Evolutionary conservation across 352 stramenopile genomes (phyloP).

Genomic region (Globisporangium iwayamae): DNA sequence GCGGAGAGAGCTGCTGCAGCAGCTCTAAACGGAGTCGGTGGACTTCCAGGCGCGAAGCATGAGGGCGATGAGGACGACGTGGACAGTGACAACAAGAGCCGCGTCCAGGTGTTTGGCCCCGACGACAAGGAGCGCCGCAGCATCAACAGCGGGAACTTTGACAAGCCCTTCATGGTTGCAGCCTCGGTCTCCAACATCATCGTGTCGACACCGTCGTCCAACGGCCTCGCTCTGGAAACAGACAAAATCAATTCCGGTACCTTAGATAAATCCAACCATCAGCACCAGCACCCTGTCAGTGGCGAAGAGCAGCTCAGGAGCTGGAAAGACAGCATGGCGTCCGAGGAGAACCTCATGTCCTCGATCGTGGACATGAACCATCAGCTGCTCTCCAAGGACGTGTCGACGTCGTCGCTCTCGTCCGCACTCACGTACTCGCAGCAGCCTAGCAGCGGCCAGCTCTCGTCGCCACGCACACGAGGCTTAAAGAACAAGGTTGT

Average conservation of each 20-base stretch:
- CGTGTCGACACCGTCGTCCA: conserved; percentile 15
- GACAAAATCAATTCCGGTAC: neutral
- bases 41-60: neutral
- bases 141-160: conserved; percentile 14
- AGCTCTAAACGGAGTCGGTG: neutral
- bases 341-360: conserved; percentile 13
- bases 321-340: conserved; percentile 16
- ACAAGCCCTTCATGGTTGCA: conserved; percentile 14
- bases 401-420: conserved; percentile 19
- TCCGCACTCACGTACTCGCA: conserved; percentile 14
- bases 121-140: conserved; percentile 10
- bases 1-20: neutral
- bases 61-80: conserved; percentile 6
- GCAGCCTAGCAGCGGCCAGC: conserved; percentile 2
- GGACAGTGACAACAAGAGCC: conserved; percentile 14
- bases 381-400: conserved; percentile 18
- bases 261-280: conserved; percentile 1
- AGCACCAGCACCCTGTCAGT: neutral
- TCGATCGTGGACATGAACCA: conserved; percentile 15
- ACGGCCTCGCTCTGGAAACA: neutral
- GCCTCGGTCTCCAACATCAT: conserved; percentile 21
- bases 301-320: conserved; percentile 12
- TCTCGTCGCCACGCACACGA: conserved; percentile 22
- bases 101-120: conserved; percentile 10
- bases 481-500: conserved; percentile 31